Evolutionary conservation across 2,329 filamentous ascomycete genomes (phyloP).

Genomic region (Blastomyces gilchristii): DNA sequence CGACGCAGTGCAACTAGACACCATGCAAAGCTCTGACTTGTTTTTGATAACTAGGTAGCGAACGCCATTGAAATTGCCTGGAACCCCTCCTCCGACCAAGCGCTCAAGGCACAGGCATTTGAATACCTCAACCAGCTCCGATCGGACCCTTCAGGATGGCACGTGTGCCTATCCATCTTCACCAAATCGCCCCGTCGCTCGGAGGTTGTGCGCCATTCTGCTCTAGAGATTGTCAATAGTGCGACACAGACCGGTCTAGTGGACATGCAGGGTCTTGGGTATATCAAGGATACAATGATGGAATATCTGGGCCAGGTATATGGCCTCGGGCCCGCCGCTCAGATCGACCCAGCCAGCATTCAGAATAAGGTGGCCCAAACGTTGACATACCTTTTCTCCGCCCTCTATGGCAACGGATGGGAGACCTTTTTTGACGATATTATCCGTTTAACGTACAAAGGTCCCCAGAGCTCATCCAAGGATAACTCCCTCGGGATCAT

Average conservation of each 20-base stretch:
- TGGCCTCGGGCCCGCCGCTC: slow-evolving; percentile 42
- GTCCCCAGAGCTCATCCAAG: slow-evolving; percentile 45
- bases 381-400: slow-evolving; percentile 83
- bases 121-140: slow-evolving; percentile 59
- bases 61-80: slow-evolving; percentile 93
- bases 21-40: slow-evolving; percentile 1
- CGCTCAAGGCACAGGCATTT: slow-evolving; percentile 65
- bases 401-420: slow-evolving; percentile 79
- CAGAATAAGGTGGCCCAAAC: slow-evolving; percentile 98
- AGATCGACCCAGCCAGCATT: slow-evolving; percentile 61
- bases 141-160: slow-evolving; percentile 76
- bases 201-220: slow-evolving; percentile 79
- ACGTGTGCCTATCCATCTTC: slow-evolving; percentile 79
- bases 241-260: slow-evolving; percentile 72
- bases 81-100: slow-evolving; percentile 64
- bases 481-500: slow-evolving; percentile 68
- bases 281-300: slow-evolving; percentile 72
- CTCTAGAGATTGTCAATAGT: slow-evolving; percentile 86
- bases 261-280: slow-evolving; percentile 59
- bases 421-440: slow-evolving; percentile 86
- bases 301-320: slow-evolving; percentile 72
- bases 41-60: slow-evolving; percentile 54
- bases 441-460: slow-evolving; percentile 58
- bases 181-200: slow-evolving; percentile 62
- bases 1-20: neutral